These are phyloP conservation scores for Scedosporium dehoogii DNA, from an alignment of 2,329 filamentous ascomycete genomes.

Conservation along the genomic window DNA sequence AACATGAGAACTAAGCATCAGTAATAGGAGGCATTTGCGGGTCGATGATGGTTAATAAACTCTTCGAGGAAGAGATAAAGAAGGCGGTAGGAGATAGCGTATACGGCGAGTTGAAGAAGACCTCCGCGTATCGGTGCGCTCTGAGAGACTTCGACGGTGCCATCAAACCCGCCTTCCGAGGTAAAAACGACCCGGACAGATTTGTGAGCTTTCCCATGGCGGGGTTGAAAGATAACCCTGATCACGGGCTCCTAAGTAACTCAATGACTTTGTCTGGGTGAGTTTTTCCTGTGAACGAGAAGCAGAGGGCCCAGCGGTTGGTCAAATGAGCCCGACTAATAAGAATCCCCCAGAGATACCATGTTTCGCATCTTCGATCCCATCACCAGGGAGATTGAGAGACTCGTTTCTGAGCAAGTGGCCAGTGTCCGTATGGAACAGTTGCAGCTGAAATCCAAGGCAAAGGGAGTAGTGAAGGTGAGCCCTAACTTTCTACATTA, in stretches of 20 bases:
- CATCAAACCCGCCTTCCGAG: not conserved
- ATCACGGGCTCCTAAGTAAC: not conserved
- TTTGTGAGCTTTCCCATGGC: constrained; percentile 2
- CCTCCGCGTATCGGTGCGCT: not conserved
- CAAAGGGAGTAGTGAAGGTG: not conserved
- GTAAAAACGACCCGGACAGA: not conserved
- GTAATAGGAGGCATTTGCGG: not conserved
- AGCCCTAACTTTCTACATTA: not conserved
- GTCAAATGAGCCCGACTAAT: too few species aligned
- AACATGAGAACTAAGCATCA: too few species aligned
- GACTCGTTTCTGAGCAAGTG: not conserved
- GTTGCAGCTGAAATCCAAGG: not conserved
- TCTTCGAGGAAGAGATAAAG: not conserved
- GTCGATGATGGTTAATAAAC: not conserved
- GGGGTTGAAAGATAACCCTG: not conserved
- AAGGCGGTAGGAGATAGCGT: not conserved
- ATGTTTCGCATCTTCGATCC: not conserved
- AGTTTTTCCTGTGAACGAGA: too few species aligned
- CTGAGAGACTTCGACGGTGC: not conserved
- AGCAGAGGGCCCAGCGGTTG: too few species aligned
- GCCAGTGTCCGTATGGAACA: not conserved
- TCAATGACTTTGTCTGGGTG: not conserved
- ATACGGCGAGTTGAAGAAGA: not conserved
- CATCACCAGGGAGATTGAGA: not conserved
- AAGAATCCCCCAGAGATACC: not conserved